Base-by-base conservation (phyloP, 2,329 filamentous ascomycete genomes). In the Trichoderma koningiopsis region DNA sequence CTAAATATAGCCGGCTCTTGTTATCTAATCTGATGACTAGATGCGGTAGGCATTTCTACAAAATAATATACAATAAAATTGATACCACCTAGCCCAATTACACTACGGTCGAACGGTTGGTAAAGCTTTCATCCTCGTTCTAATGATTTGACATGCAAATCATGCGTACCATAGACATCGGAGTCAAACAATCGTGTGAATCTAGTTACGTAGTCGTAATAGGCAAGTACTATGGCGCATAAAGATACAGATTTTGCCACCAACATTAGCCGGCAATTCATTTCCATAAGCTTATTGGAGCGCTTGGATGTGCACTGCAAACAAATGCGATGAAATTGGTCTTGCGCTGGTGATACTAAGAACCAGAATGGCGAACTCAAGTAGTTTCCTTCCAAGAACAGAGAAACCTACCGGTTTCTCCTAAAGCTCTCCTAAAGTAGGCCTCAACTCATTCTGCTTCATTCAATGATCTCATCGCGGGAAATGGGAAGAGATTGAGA, bases 401-500 rank as follows among this genome's bases (percentile, higher is more conserved):
- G 29, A 37, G 47, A 55, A 10, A 14, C 16, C 3, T 24, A 55
- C 29, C 3, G 37, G 14, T 16, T 14, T 19, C 16, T 37, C 29
- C 14, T 55, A 22, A 22, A 29, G 14, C 31, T 55, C 10, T 33
- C 31, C 4, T 37, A 1, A 61, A 52, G 59, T n/a, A 43, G 16
- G 31, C n/a, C 5, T 27, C 33, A 16, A 3, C 49, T 31, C 49
- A 64, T 64, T 37, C 49, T 11, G 10, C 14, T 37, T 22, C 13
- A 19, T 55, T 53, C 24, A 6, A 64, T 7, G 29, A 16, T 29
- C 33, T 55, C 47, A 64, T 64, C 49, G 33, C 33, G 47, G 61
- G 60, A 49, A 22, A 37, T 10, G 31, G 49, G 61, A 40, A n/a
- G 14, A 10, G 33, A 24, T 29, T 13, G 8, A 29, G 31, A 40